Conservation (phyloP, 805 yeast genomes). For the Nakazawaea ishiwadae region DNA sequence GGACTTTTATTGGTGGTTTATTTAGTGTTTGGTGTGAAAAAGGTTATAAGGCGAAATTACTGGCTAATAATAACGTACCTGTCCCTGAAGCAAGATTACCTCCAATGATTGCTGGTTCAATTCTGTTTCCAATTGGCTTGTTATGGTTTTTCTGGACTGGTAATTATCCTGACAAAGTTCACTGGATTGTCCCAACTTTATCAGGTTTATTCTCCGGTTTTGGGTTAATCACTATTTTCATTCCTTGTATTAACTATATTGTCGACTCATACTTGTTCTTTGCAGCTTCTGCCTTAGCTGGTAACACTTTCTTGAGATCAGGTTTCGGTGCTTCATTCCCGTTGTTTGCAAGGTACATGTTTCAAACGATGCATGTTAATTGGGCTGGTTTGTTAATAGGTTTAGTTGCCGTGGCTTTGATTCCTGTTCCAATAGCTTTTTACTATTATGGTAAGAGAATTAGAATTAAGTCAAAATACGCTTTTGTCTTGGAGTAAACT, state of each 20-base stretch:
- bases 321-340: conserved; percentile 61
- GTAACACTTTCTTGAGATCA: conserved; percentile 56
- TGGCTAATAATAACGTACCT: conserved; percentile 50
- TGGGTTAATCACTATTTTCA: conserved; percentile 54
- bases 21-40: conserved; percentile 52
- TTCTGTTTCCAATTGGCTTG: conserved; percentile 71
- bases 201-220: conserved; percentile 33
- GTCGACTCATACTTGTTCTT: conserved; percentile 54
- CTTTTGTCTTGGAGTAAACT: conserved; percentile 17
- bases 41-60: conserved; percentile 41
- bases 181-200: conserved; percentile 45
- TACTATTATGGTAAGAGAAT: conserved; percentile 41
- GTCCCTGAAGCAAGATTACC: conserved; percentile 80
- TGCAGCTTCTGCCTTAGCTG: conserved; percentile 65
- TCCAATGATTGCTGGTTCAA: conserved; percentile 68
- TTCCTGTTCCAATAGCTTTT: conserved; percentile 55
- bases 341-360: conserved; percentile 50
- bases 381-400: conserved; percentile 57
- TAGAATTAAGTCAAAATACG: conserved; percentile 20
- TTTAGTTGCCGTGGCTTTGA: conserved; percentile 41
- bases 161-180: conserved; percentile 60
- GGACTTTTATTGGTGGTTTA: conserved; percentile 55
- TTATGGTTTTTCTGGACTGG: conserved; percentile 92
- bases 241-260: conserved; percentile 54
- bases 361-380: conserved; percentile 40